Evolutionary conservation across 768 basidiomycete species (phyloP).

Genomic region (Strobilomyces echinocephalus): DNA sequence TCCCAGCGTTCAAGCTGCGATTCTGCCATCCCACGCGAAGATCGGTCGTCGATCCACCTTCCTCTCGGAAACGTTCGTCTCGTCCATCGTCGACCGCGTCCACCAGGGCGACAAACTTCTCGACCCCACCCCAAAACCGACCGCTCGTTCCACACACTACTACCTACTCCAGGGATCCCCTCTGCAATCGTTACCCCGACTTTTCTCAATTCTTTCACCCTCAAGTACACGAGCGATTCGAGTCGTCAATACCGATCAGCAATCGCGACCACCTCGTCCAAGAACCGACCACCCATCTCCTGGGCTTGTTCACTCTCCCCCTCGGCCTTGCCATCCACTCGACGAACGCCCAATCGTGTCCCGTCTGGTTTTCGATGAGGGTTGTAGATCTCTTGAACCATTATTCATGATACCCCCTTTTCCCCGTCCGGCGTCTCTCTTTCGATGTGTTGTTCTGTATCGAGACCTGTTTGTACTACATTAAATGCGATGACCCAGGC

Average conservation of each 20-base stretch:
- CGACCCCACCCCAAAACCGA: not conserved
- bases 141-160: constrained; percentile 1
- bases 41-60: not conserved
- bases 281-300: not conserved
- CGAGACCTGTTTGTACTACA: not conserved
- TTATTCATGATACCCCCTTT: not conserved
- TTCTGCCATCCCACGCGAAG: not conserved
- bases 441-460: constrained; percentile 9
- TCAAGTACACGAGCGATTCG: constrained; percentile 8
- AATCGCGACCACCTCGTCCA: not conserved
- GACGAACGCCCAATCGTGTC: constrained; percentile 8
- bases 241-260: not conserved
- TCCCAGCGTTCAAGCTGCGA: constrained; percentile 16
- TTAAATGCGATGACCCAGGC: constrained; percentile 38
- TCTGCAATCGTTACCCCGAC: constrained; percentile 30
- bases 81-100: not conserved
- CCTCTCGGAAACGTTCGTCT: not conserved
- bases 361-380: constrained; percentile 20
- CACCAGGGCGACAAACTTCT: not conserved
- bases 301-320: not conserved
- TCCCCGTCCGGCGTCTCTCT: not conserved
- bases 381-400: constrained; percentile 13
- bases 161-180: constrained; percentile 30
- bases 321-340: not conserved
- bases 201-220: constrained; percentile 31